Evolutionary conservation across 1,284 basidiomycete genomes (phyloP).

Genomic region (Cerrena zonata): DNA sequence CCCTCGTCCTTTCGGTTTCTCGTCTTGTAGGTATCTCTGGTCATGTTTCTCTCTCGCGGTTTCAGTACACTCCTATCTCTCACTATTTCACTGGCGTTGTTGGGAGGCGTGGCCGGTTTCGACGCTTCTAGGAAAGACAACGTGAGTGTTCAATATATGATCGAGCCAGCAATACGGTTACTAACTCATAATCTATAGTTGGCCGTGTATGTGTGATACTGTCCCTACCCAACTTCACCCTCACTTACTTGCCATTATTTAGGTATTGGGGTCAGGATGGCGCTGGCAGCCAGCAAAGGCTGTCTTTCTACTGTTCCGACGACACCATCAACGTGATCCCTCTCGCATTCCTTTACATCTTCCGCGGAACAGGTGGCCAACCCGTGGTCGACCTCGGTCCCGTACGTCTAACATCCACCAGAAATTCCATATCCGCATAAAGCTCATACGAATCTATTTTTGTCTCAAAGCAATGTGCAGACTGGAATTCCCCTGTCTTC

Average conservation of each 20-base stretch:
- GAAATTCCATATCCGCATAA: not conserved
- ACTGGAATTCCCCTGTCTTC: slow-evolving; percentile 38
- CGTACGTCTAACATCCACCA: slow-evolving; percentile 28
- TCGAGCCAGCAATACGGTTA: not conserved
- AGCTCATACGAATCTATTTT: not conserved
- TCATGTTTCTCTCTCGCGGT: not conserved
- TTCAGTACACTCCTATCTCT: slow-evolving; percentile 12
- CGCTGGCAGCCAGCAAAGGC: slow-evolving; percentile 39
- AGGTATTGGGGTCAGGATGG: slow-evolving; percentile 45
- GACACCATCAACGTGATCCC: slow-evolving; percentile 47
- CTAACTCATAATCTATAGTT: slow-evolving; percentile 12
- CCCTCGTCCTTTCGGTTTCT: slow-evolving; percentile 2
- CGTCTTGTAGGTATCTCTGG: not conserved
- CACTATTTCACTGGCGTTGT: slow-evolving; percentile 16
- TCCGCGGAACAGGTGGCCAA: slow-evolving; percentile 45
- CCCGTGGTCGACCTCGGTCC: slow-evolving; percentile 57
- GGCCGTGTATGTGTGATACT: slow-evolving; percentile 13
- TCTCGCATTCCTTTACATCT: slow-evolving; percentile 52
- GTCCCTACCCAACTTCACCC: not conserved
- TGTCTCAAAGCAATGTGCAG: slow-evolving; percentile 26
- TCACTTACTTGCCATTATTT: slow-evolving; percentile 1
- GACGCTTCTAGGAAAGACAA: slow-evolving; percentile 27
- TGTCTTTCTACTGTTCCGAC: slow-evolving; percentile 46
- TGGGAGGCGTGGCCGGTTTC: slow-evolving; percentile 19
- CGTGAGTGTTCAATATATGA: slow-evolving; percentile 15